Percentiles rank a stretch among this genome's conserved stretches.
Conservation (phyloP, 1,139 yeast genomes). For the Sugiyamaella neomexicana region DNA sequence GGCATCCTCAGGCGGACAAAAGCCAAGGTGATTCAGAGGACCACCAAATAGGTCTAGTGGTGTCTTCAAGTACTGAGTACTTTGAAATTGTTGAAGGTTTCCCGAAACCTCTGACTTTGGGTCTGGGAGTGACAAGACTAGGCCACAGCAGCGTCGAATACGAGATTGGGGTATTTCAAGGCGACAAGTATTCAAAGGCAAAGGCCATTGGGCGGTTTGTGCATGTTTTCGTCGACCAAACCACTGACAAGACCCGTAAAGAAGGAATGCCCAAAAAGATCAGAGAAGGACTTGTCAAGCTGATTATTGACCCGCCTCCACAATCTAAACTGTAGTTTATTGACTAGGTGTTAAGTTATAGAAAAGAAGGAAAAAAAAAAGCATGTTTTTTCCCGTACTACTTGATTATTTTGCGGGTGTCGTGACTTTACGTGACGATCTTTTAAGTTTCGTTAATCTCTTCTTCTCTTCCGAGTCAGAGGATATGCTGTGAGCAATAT, state of each 20-base stretch:
- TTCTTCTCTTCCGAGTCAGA: constrained; percentile 1
- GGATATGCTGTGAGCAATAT: neutral
- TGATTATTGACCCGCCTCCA: constrained; percentile 17
- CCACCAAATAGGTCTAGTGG: constrained; percentile 35
- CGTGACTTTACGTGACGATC: constrained; percentile 7
- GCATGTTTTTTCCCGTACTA: too few species aligned
- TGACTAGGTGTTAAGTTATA: too few species aligned
- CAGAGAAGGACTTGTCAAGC: constrained; percentile 26
- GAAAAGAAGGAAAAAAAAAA: too few species aligned
- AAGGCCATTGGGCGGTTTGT: constrained; percentile 37
- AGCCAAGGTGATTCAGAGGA: constrained; percentile 13
- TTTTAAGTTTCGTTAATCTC: constrained; percentile 1
- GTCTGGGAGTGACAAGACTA: constrained; percentile 34
- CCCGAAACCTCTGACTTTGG: constrained; percentile 35
- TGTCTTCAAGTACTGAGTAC: constrained; percentile 36
- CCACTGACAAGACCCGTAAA: constrained; percentile 31
- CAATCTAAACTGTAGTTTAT: constrained; percentile 3
- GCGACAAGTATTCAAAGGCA: constrained; percentile 24
- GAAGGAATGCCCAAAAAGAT: constrained; percentile 29
- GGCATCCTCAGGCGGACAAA: constrained; percentile 26
- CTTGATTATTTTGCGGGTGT: too few species aligned
- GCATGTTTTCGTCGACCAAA: constrained; percentile 37
- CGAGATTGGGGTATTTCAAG: constrained; percentile 38
- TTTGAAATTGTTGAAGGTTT: constrained; percentile 35
- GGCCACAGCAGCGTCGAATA: constrained; percentile 37